These are phyloP conservation scores for Trichoderma citrinoviride DNA, from an alignment of 2,329 filamentous ascomycete genomes.

Conservation along the genomic window DNA sequence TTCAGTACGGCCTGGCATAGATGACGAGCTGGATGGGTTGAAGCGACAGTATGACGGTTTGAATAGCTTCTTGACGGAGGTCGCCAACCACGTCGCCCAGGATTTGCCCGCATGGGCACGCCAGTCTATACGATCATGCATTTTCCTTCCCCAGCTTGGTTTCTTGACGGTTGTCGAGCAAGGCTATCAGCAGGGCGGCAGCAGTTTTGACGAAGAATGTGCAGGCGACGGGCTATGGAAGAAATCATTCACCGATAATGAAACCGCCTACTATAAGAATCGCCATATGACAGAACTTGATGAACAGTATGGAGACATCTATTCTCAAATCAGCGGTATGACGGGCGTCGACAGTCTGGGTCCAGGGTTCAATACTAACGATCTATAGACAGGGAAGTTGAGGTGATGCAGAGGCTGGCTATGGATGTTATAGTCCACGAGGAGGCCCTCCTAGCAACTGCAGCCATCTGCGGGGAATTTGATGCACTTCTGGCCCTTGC, in stretches of 20 bases:
- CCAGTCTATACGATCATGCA: slow-evolving; percentile 65
- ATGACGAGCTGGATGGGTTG: slow-evolving; percentile 71
- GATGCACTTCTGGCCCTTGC: slow-evolving; percentile 82
- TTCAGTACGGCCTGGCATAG: slow-evolving; percentile 69
- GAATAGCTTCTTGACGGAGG: slow-evolving; percentile 66
- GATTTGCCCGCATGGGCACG: slow-evolving; percentile 60
- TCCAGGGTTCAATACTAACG: not conserved
- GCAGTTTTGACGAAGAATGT: slow-evolving; percentile 62
- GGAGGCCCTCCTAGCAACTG: slow-evolving; percentile 62
- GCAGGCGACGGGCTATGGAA: slow-evolving; percentile 65
- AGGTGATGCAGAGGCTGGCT: slow-evolving; percentile 77
- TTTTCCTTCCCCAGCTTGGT: slow-evolving; percentile 88
- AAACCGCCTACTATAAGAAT: slow-evolving; percentile 82
- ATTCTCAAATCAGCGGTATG: slow-evolving; percentile 76
- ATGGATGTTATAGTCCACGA: slow-evolving; percentile 69
- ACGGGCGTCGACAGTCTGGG: not conserved
- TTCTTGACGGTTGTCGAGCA: slow-evolving; percentile 76
- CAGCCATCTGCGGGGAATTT: slow-evolving; percentile 79
- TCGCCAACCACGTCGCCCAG: slow-evolving; percentile 61
- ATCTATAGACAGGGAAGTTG: slow-evolving; percentile 73
- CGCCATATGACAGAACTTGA: slow-evolving; percentile 77
- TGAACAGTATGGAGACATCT: slow-evolving; percentile 76
- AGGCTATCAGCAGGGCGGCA: slow-evolving; percentile 49
- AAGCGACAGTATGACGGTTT: slow-evolving; percentile 78
- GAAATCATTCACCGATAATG: slow-evolving; percentile 69